Evolutionary conservation across 805 yeast genomes (phyloP), one percentile per base, ranked within the genome.

Genomic region (Saccharomycopsis amapae): DNA sequence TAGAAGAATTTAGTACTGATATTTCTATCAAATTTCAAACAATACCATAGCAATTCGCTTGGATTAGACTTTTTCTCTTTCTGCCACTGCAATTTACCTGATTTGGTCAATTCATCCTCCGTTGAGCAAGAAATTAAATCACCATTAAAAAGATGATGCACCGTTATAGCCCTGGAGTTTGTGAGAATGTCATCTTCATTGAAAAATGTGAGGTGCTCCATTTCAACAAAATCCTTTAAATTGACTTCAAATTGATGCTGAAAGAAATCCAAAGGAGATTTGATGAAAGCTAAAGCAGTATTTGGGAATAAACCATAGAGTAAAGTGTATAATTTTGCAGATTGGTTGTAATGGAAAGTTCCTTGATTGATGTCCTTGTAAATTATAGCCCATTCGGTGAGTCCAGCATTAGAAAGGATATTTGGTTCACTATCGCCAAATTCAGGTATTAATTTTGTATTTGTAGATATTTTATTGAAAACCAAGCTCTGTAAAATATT

Each of bases 291-390:
- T 13, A 47, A 13, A 3, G 34, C 15, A 9, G 35, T 36, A 20
- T 50, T 50, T 7, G 53, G 53, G 32, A 42, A 47, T n/a, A 50
- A 33, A 9, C 49, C 53, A 42, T 50, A 47, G 13, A 50, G 15
- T 4, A 44, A 10, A 2, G 50, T 38, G 26, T 43, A 50, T 5
- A 50, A 22, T 24, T 48, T 50, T 1, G 41, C 19, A 30, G 35
- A 39, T 13, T 34, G 17, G n/a, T 36, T 26, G 46, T 40, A 26
- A 13, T 40, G 33, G 30, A 33, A 48, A 7, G 3, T 20, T 3
- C 28, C 48, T 12, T 22, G 35, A 25, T 20, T 39, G 13, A 28
- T 25, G 23, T 42, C 37, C 10, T 26, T 24, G 7, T 43, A 35
- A n/a, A 48, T 17, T 5, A 24, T 22, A 9, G 33, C 35, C 51